Conservation (phyloP, 2,329 filamentous ascomycete genomes). For the Trichoderma atroviride region DNA sequence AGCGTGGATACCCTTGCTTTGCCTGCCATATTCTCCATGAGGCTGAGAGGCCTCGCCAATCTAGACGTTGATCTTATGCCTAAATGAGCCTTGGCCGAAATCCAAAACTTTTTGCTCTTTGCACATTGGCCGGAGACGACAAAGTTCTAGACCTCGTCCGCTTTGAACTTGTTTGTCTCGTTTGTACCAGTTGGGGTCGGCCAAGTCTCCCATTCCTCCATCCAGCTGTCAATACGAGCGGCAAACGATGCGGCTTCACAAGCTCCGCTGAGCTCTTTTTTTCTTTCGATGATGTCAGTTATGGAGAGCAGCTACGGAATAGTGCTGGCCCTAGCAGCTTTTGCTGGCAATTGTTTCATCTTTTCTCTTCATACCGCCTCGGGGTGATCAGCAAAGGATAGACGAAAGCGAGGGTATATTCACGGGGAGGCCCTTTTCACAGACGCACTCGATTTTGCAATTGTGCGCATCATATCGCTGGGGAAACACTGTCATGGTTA, state of each 20-base stretch:
- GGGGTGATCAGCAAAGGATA: conserved; percentile 14
- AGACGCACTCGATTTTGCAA: neutral
- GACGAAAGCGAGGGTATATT: neutral
- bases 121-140: neutral
- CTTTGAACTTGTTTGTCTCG: neutral
- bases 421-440: neutral
- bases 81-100: conserved; percentile 18
- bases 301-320: conserved; percentile 3
- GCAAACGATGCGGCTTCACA: conserved; percentile 5
- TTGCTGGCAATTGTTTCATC: neutral
- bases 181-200: neutral
- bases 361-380: neutral
- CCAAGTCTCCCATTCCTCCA: conserved; percentile 1
- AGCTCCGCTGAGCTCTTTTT: neutral
- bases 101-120: neutral
- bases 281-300: conserved; percentile 7
- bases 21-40: conserved; percentile 1
- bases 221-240: conserved; percentile 11
- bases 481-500: neutral
- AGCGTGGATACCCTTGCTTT: conserved; percentile 24
- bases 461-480: neutral
- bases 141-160: neutral
- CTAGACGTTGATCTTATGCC: conserved; percentile 15
- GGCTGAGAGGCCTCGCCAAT: conserved; percentile 24
- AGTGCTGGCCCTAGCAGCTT: neutral